A percentile compares a stretch with the other conserved stretches of the same genome.
phyloP scores from a whole-genome alignment of 345 rosid species.

The Geranium brycei region DNA sequence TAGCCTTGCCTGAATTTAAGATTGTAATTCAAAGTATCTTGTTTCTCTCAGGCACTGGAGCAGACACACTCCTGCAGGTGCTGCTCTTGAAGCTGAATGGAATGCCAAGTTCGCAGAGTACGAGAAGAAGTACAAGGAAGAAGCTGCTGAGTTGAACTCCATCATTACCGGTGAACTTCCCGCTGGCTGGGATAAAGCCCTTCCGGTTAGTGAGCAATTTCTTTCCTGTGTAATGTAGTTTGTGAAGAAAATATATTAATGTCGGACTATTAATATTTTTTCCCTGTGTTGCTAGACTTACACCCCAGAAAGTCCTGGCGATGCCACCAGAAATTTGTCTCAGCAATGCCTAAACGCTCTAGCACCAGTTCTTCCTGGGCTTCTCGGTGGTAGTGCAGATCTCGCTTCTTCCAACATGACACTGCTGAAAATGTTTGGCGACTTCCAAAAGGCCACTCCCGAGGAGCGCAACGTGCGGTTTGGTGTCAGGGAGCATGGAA shows the following conservation, averaged over 20 bases:
- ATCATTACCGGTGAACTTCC: constrained; percentile 20
- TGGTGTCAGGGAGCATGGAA: constrained; percentile 28
- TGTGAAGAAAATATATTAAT: not conserved
- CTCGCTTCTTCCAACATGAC: constrained; percentile 26
- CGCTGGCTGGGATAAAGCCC: constrained; percentile 21
- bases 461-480: constrained; percentile 19
- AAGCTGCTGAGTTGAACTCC: constrained; percentile 16
- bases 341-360: constrained; percentile 24
- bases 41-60: constrained; percentile 20
- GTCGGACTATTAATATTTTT: not conserved
- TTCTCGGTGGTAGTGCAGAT: constrained; percentile 31
- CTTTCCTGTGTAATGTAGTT: not conserved
- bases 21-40: not conserved
- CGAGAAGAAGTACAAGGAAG: constrained; percentile 17
- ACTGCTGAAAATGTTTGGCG: constrained; percentile 11
- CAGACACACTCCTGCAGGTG: constrained; percentile 12
- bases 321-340: constrained; percentile 21
- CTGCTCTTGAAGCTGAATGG: constrained; percentile 21
- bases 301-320: constrained; percentile 14
- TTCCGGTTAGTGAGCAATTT: constrained; percentile 13
- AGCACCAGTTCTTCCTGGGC: constrained; percentile 22
- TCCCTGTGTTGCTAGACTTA: constrained; percentile 14
- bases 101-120: constrained; percentile 10
- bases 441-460: constrained; percentile 13
- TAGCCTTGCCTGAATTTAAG: not conserved